Conservation (phyloP, 164 flowering plant genomes). For the Vitis riparia region DNA sequence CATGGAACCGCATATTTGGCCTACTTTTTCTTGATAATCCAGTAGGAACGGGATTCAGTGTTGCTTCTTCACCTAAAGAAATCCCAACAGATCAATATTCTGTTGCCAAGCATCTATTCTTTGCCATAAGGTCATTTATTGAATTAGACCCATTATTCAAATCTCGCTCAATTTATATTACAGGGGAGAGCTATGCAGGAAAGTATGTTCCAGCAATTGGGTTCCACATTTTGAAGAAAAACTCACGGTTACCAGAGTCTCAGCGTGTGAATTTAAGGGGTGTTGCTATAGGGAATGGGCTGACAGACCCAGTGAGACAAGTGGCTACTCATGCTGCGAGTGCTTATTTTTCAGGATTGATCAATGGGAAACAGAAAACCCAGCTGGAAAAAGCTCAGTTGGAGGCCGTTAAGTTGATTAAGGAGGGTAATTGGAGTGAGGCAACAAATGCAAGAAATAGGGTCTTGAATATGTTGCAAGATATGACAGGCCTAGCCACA, state of each 20-base stretch:
- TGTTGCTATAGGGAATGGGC: conserved; percentile 71
- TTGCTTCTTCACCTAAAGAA: conserved; percentile 47
- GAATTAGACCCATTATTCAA: conserved; percentile 35
- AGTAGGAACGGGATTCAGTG: conserved; percentile 76
- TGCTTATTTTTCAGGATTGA: conserved; percentile 58
- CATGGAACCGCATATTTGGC: conserved; percentile 78
- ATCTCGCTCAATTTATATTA: conserved; percentile 63
- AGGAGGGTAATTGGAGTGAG: conserved; percentile 41
- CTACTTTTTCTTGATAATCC: conserved; percentile 75
- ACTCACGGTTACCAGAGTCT: conserved; percentile 10
- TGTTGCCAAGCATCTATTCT: conserved; percentile 60
- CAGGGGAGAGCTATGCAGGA: conserved; percentile 89
- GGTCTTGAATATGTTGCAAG: conserved; percentile 27
- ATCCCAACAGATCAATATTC: conserved; percentile 61
- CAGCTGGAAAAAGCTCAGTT: conserved; percentile 38
- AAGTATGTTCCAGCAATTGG: conserved; percentile 81
- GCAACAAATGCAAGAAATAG: conserved; percentile 47
- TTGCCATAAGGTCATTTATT: conserved; percentile 44
- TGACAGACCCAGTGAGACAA: conserved; percentile 70
- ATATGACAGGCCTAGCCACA: conserved; percentile 60
- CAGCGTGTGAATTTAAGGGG: conserved; percentile 42
- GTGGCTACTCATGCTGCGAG: conserved; percentile 57
- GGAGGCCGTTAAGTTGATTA: conserved; percentile 22
- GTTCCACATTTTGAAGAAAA: conserved; percentile 48
- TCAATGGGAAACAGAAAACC: conserved; percentile 57